Percentiles rank a stretch among this genome's conserved stretches.
phyloP scores from a whole-genome alignment of 2,329 filamentous ascomycete genomes.

The Trichoderma citrinoviride region DNA sequence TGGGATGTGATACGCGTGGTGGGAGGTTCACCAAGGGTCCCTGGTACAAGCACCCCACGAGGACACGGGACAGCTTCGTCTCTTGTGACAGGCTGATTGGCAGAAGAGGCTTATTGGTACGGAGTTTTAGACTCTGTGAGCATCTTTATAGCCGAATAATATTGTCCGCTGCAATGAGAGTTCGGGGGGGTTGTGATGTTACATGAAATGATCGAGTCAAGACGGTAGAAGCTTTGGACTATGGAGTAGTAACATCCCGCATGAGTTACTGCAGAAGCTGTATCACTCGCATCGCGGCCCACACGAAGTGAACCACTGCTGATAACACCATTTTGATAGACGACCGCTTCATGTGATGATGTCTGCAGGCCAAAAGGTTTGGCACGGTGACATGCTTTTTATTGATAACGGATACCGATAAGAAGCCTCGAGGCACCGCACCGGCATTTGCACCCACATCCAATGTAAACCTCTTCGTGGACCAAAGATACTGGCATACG shows the following conservation, averaged over 20 bases:
- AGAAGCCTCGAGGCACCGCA: background rate
- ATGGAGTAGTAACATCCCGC: no score
- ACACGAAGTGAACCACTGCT: background rate
- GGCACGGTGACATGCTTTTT: slow-evolving; percentile 16
- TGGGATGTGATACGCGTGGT: background rate
- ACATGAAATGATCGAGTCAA: slow-evolving; percentile 1
- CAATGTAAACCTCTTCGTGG: background rate
- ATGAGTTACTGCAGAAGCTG: background rate
- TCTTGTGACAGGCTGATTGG: background rate
- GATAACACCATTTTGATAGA: background rate
- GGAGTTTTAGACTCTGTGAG: background rate
- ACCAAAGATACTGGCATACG: background rate
- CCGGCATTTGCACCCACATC: background rate
- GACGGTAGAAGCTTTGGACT: background rate
- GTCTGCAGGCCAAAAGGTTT: background rate
- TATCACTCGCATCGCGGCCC: background rate
- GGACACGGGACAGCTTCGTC: background rate
- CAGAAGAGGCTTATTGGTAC: background rate
- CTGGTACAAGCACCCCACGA: background rate
- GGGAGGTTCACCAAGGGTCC: background rate
- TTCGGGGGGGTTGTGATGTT: background rate
- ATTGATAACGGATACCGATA: background rate
- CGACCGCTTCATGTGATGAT: background rate
- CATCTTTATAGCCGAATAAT: background rate
- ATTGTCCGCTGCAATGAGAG: background rate